These are phyloP conservation scores for Onygenales sp. DNA, from an alignment of 2,329 filamentous ascomycete genomes.

Conservation along the genomic window DNA sequence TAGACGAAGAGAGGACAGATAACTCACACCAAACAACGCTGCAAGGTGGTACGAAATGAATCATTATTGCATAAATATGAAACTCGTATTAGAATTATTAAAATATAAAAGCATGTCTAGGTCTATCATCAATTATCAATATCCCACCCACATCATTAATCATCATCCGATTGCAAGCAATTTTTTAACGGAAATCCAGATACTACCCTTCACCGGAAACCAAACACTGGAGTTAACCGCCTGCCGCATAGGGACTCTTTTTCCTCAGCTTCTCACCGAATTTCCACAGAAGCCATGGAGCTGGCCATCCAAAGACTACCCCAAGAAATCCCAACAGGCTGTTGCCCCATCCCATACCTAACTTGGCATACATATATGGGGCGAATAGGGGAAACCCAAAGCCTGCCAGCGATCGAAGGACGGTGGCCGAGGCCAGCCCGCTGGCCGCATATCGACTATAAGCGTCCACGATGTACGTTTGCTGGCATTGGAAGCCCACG, in stretches of 20 bases:
- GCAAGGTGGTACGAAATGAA: no score
- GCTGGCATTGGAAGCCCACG: constrained; percentile 2
- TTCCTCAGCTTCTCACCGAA: constrained; percentile 4
- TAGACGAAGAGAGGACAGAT: no score
- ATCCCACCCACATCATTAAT: no score
- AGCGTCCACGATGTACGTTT: constrained; percentile 51
- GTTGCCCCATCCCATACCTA: constrained; percentile 42
- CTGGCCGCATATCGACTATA: constrained; percentile 39
- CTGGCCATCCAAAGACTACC: constrained; percentile 33
- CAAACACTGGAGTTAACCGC: background rate
- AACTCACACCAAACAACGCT: no score
- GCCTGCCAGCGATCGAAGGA: constrained; percentile 45
- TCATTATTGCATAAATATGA: no score
- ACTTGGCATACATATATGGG: constrained; percentile 35
- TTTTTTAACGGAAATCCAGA: no score
- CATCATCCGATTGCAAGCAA: no score
- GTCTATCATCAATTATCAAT: no score
- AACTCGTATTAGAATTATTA: no score
- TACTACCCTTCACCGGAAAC: no score
- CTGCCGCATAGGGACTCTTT: background rate
- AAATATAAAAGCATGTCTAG: no score
- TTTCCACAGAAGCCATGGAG: background rate
- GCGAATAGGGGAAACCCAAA: constrained; percentile 48
- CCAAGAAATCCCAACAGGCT: constrained; percentile 46
- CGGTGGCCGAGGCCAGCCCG: constrained; percentile 45